Conservation (phyloP, 2,329 filamentous ascomycete genomes). For the Simplicillium sp. region DNA sequence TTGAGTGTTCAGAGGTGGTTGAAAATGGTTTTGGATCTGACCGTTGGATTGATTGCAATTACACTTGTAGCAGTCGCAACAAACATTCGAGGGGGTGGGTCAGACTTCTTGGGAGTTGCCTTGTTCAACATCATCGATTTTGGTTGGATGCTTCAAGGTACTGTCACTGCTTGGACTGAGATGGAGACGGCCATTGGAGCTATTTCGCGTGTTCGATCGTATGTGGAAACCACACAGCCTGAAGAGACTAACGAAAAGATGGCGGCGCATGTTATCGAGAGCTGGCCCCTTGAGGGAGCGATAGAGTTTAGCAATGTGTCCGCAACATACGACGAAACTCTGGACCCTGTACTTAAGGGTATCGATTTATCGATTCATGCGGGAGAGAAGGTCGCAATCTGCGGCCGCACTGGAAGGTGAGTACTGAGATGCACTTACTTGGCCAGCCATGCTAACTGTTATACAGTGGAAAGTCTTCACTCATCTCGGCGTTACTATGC, state of each 20-base stretch:
- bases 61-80: slow-evolving; percentile 34
- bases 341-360: slow-evolving; percentile 16
- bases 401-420: slow-evolving; percentile 31
- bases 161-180: slow-evolving; percentile 22
- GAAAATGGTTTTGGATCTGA: slow-evolving; percentile 34
- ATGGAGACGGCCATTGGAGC: slow-evolving; percentile 18
- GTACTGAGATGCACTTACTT: neutral
- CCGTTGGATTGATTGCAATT: slow-evolving; percentile 33
- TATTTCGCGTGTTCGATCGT: slow-evolving; percentile 16
- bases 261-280: slow-evolving; percentile 6
- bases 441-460: slow-evolving; percentile 8
- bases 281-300: slow-evolving; percentile 15
- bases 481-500: slow-evolving; percentile 34
- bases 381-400: slow-evolving; percentile 28
- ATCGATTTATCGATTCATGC: slow-evolving; percentile 18
- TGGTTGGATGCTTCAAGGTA: slow-evolving; percentile 17
- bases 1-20: slow-evolving; percentile 40
- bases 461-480: slow-evolving; percentile 19
- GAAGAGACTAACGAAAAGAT: slow-evolving; percentile 13
- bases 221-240: slow-evolving; percentile 11
- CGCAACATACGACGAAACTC: slow-evolving; percentile 17
- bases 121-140: slow-evolving; percentile 18
- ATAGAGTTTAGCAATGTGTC: slow-evolving; percentile 17
- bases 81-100: slow-evolving; percentile 17
- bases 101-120: slow-evolving; percentile 16